These are phyloP conservation scores for Penicillium ucsense DNA, from an alignment of 495 filamentous ascomycete species.

Conservation along the genomic window DNA sequence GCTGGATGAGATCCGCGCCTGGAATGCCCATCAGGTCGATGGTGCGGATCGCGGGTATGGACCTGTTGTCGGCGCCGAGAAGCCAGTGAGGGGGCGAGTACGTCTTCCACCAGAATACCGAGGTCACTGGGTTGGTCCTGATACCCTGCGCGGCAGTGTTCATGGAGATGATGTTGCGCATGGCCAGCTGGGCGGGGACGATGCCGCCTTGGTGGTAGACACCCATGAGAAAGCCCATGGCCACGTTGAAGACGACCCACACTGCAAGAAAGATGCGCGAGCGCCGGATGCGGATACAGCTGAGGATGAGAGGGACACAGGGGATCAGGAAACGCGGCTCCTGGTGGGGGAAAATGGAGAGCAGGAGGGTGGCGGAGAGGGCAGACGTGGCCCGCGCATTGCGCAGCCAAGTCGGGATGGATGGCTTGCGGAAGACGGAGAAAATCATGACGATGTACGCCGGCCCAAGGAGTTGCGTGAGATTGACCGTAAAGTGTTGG, in stretches of 20 bases:
- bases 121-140: slow-evolving; percentile 45
- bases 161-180: slow-evolving; percentile 26
- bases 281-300: slow-evolving; percentile 63
- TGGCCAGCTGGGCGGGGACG: slow-evolving; percentile 63
- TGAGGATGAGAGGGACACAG: slow-evolving; percentile 76
- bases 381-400: slow-evolving; percentile 54
- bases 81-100: slow-evolving; percentile 93
- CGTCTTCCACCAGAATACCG: slow-evolving; percentile 92
- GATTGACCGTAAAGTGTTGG: slow-evolving; percentile 77
- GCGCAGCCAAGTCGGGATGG: slow-evolving; percentile 40
- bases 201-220: slow-evolving; percentile 91
- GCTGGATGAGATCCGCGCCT: slow-evolving; percentile 47
- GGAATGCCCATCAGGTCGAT: slow-evolving; percentile 75
- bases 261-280: slow-evolving; percentile 49
- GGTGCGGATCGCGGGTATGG: slow-evolving; percentile 44
- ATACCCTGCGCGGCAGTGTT: slow-evolving; percentile 12
- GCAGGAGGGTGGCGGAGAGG: slow-evolving; percentile 64
- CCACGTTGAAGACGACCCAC: slow-evolving; percentile 79
- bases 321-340: slow-evolving; percentile 92
- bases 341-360: slow-evolving; percentile 86
- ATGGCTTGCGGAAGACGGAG: slow-evolving; percentile 43
- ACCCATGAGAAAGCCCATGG: slow-evolving; percentile 77
- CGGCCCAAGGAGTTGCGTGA: slow-evolving; percentile 86
- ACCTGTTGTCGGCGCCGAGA: slow-evolving; percentile 60
- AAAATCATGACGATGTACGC: slow-evolving; percentile 57